Base-by-base conservation (phyloP, 2,329 filamentous ascomycete species). In the Claviceps maximensis region DNA sequence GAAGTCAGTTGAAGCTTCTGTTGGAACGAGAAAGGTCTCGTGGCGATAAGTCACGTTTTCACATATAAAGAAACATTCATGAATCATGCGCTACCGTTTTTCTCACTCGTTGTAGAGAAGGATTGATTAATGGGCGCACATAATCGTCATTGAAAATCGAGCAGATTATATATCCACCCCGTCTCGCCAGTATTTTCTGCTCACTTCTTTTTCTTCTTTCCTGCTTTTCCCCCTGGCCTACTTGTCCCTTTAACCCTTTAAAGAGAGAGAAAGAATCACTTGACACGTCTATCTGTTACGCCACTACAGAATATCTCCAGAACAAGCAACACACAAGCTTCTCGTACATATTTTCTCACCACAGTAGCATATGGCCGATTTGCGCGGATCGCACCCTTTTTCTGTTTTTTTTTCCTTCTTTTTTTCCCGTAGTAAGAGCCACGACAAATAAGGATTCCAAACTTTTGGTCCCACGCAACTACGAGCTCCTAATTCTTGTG, bases 1-100 rank as follows among this genome's bases (percentile, higher is more conserved):
- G 75, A 63, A 82, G 79, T 58, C 78, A 83, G 61, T 67, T 83
- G 29, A 76, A 75, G 10, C 65, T 83, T 4, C 67, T 83, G 1
- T 67, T 83, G 21, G 76, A 80, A 58, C 73, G 75, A 38, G 77
- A 78, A 56, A 76, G 73, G 58, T 65, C 64, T 15, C 63, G 67
- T 48, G 59, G 59, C 19, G 64, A 65, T 19, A 63, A 64, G 51
- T 42, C 58, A 19, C 57, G 60, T 52, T 57, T 58, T 31, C 65
- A 57, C 54, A 60, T 56, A 54, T 67, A 62, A 62, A 60, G 17
- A 9, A 33, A 33, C 9, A 10, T 33, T 12, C 12, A n/a, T 12
- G 27, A 49, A 2, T n/a, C 46, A 13, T 48, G 19, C 15, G 25
- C 17, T 23, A 13, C 17, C 25, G 17, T 29, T n/a, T 46, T 17